phyloP scores from a whole-genome alignment of 345 rosid genomes.

The Dipteronia dyeriana region DNA sequence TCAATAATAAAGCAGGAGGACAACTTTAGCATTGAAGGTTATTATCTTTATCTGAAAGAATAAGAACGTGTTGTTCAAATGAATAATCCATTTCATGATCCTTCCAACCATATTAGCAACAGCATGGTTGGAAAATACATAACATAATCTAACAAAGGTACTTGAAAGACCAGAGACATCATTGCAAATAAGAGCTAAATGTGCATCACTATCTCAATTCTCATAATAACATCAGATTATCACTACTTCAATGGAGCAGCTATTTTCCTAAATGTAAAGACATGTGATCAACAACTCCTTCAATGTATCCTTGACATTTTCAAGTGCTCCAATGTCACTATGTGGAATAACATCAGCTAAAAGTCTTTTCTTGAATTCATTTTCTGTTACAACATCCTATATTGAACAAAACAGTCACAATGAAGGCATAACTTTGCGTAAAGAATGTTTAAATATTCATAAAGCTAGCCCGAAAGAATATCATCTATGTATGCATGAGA shows the following conservation, averaged over 20 bases:
- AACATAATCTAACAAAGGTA: not conserved
- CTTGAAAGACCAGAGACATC: not conserved
- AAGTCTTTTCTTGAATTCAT: constrained; percentile 82
- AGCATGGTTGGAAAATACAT: not conserved
- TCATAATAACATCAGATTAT: not conserved
- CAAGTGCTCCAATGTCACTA: constrained; percentile 85
- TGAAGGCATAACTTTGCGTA: not conserved
- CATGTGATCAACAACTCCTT: constrained; percentile 66
- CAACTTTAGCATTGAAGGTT: not conserved
- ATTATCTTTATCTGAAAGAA: not conserved
- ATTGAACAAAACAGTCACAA: constrained; percentile 17
- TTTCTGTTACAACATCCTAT: constrained; percentile 85
- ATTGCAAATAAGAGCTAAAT: not conserved
- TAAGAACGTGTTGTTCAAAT: not conserved
- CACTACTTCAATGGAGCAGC: constrained; percentile 5
- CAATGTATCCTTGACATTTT: constrained; percentile 84
- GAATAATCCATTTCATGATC: not conserved
- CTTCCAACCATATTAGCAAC: not conserved
- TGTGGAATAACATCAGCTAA: constrained; percentile 82
- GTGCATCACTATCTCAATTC: constrained; percentile 1
- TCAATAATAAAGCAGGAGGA: not conserved
- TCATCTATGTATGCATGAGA: not conserved
- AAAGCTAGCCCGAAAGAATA: not conserved
- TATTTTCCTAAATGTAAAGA: not conserved
- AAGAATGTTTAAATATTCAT: not conserved